Base-by-base conservation (phyloP, 73 alveolate genomes). In the Paramecium caudatum region DNA sequence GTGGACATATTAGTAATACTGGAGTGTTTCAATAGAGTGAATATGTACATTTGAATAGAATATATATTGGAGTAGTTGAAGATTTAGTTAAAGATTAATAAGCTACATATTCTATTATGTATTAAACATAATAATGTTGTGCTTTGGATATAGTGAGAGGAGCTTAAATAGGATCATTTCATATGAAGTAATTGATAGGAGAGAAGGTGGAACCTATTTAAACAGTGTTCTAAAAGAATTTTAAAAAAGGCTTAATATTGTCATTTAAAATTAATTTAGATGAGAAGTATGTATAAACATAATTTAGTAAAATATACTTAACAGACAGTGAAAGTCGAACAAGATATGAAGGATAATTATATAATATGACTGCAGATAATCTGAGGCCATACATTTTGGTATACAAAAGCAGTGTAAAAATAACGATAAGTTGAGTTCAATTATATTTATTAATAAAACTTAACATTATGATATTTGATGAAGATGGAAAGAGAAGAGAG, bases 61-160 rank as follows among this genome's bases (percentile, higher is more conserved):
- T 74, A 36, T 74, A 37, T 13, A 74, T 74, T 1, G 88, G 88
- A 45, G 68, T 74, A 3, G 88, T 74, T 10, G 88, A 74, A 43
- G 88, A 74, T 74, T 74, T 39, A 27, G 88, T 23, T 0, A 74
- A 74, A n/a, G 88, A 74, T 74, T 5, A 74, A 37, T 41, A 39
- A 27, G 43, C 45, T 5, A 16, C 88, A 3, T 74, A 74, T 74
- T 74, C 88, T 1, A 37, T 74, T 19, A 36, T 41, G 43, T 74
- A 37, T 19, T 15, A 74, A 21, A 74, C 88, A 15, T 7, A 74
- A 3, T 74, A 74, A 39, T 37, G 69, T 45, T 41, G 69, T 41
- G 88, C 88, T 17, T 32, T 74, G 7, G 88, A 74, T 12, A 12
- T 74, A 16, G 32, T 74, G 10, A 74, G 88, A 74, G 88, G 88